Evolutionary conservation across 306 rosid species (phyloP), one percentile per base, ranked within the genome.

Genomic region (Comarum palustre): DNA sequence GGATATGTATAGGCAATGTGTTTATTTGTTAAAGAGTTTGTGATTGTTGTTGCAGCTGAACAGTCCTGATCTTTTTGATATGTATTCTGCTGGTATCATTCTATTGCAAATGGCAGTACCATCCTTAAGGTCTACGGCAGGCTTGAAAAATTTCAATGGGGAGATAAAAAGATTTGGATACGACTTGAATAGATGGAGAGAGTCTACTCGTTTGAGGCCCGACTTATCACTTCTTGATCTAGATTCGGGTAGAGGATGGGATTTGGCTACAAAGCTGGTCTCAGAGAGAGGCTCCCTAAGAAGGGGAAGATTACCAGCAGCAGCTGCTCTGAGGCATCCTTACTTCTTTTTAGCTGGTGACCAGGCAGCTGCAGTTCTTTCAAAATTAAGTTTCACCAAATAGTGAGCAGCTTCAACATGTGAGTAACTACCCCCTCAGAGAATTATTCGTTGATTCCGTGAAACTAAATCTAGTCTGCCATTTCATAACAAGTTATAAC

Each of bases 41-140:
- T 61, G 63, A 69, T 73, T 80, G 48, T 60, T 78, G 66, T 79
- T 86, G 85, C 90, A 94, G 97, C 86, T 95, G 76, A 95, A 91
- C 84, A 83, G 97, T 83, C 99, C 97, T 43, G 99, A 91, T 82
- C 83, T 95, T 71, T 91, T 95, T 82, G 97, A 91, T 79, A 91
- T 81, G 90, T 95, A 91, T 80, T 95, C 97, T n/a, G 95, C 91
- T 74, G 99, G 99, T 61, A 90, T 91, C 77, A 97, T 95, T 73
- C 93, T 95, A 24, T 14, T 95, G 76, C 97, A 95, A 88, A 90
- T 91, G 96, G 93, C 99, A 68, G 78, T 95, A 79, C 99, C 97
- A 62, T 68, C 71, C 55, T 81, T 95, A 79, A 90, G 97, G 81
- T 80, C 95, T 61, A 31, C 86, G 14, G 64, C 99, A 51, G 91